These are phyloP conservation scores for Yamadazyma phyllophila DNA, from an alignment of 805 yeast species.

Conservation along the genomic window DNA sequence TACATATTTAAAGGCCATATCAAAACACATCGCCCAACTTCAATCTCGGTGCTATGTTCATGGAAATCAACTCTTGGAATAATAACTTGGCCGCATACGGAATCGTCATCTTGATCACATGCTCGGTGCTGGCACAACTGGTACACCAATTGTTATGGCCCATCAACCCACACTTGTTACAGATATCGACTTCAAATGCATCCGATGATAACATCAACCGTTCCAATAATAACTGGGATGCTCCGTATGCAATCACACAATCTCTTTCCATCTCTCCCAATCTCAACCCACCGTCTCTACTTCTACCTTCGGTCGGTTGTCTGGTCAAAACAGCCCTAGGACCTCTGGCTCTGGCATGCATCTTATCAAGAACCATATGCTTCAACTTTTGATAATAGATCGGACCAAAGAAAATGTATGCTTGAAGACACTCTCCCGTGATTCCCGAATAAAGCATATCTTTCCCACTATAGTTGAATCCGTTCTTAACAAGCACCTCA, in stretches of 20 bases:
- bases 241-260: conserved; percentile 99
- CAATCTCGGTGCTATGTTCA: conserved; percentile 97
- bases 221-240: conserved; percentile 89
- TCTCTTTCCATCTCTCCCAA: conserved; percentile 99
- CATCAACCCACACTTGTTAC: conserved; percentile 93
- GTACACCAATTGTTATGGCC: conserved; percentile 98
- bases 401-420: conserved; percentile 97
- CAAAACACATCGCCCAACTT: conserved; percentile 82
- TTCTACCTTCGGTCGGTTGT: conserved; percentile 98
- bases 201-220: conserved; percentile 96
- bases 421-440: conserved; percentile 96
- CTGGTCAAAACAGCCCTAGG: conserved; percentile 97
- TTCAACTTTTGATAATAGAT: conserved; percentile 96
- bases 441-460: conserved; percentile 97
- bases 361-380: conserved; percentile 98
- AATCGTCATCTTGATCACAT: conserved; percentile 88
- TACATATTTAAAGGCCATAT: background rate
- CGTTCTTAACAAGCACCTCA: conserved; percentile 80
- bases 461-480: conserved; percentile 92
- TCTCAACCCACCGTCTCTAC: conserved; percentile 98
- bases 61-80: conserved; percentile 96
- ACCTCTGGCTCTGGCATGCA: conserved; percentile 99
- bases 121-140: conserved; percentile 86
- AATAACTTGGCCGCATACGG: conserved; percentile 98
- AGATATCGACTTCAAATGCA: conserved; percentile 95